Percentiles rank a stretch among this genome's conserved stretches.
Conservation (phyloP, 2,329 filamentous ascomycete species). For the Neofusicoccum parvum region DNA sequence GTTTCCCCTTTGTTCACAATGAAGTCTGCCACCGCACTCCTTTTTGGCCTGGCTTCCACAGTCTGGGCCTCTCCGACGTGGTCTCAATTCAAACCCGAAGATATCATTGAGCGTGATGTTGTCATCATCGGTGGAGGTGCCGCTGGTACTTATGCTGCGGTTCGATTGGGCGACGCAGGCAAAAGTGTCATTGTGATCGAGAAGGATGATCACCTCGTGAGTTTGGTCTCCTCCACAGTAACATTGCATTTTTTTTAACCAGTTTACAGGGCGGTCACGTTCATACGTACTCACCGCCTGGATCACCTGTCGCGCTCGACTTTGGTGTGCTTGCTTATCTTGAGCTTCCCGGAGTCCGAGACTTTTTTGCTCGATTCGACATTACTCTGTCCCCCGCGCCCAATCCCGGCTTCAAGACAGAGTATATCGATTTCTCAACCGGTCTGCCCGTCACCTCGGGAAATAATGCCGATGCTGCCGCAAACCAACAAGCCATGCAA, state of each 20-base stretch:
- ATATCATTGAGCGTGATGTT: constrained; percentile 30
- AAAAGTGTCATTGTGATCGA: constrained; percentile 47
- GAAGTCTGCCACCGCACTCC: not conserved
- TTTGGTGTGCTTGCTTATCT: constrained; percentile 45
- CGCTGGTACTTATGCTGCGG: constrained; percentile 44
- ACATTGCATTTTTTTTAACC: not conserved
- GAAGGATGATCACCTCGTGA: constrained; percentile 33
- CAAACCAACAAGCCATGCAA: constrained; percentile 2
- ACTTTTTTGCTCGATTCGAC: constrained; percentile 51
- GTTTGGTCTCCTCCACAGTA: not conserved
- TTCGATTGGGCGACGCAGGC: constrained; percentile 41
- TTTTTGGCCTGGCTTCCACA: not conserved
- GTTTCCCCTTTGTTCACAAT: not conserved
- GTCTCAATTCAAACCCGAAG: not conserved
- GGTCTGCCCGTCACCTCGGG: constrained; percentile 23
- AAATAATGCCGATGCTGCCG: not conserved
- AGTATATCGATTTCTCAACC: constrained; percentile 33
- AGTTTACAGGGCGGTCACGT: constrained; percentile 49
- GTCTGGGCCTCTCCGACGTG: not conserved
- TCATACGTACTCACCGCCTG: constrained; percentile 48
- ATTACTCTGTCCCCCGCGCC: constrained; percentile 32
- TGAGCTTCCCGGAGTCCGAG: constrained; percentile 43
- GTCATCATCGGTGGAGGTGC: constrained; percentile 48
- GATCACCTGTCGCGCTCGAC: constrained; percentile 37
- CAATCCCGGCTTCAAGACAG: not conserved